Conservation (phyloP, 768 basidiomycete species). For the Austroboletus eburneus region DNA sequence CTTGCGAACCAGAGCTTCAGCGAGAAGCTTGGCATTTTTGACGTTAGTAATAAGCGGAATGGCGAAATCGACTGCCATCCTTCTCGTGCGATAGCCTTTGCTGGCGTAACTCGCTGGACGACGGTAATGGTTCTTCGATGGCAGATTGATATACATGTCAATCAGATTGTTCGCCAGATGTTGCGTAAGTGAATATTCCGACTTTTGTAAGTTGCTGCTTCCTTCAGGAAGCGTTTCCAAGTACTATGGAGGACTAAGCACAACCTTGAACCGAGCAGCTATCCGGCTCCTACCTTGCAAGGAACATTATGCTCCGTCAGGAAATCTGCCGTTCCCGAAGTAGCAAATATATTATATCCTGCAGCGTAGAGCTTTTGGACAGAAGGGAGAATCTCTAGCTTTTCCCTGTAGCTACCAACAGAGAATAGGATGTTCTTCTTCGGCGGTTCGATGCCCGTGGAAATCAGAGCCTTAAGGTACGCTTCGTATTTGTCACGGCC, state of each 20-base stretch:
- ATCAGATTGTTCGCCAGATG: slow-evolving; percentile 96
- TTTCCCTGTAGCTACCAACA: slow-evolving; percentile 95
- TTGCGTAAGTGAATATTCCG: slow-evolving; percentile 95
- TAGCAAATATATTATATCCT: slow-evolving; percentile 96
- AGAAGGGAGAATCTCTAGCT: slow-evolving; percentile 90
- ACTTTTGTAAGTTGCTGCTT: slow-evolving; percentile 78
- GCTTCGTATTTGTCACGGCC: slow-evolving; percentile 98
- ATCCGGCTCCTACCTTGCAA: slow-evolving; percentile 65
- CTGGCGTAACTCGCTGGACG: slow-evolving; percentile 96
- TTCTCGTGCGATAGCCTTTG: slow-evolving; percentile 93
- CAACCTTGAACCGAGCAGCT: neutral
- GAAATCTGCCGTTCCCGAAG: slow-evolving; percentile 96
- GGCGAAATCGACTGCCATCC: slow-evolving; percentile 99
- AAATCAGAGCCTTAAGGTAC: slow-evolving; percentile 94
- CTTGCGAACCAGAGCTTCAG: slow-evolving; percentile 87
- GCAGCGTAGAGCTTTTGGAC: slow-evolving; percentile 92
- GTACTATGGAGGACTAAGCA: slow-evolving; percentile 48
- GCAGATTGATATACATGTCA: slow-evolving; percentile 99
- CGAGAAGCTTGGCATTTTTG: slow-evolving; percentile 95
- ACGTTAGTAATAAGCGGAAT: slow-evolving; percentile 97
- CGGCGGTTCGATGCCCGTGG: slow-evolving; percentile 90
- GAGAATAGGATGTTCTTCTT: slow-evolving; percentile 98
- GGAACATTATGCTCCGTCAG: slow-evolving; percentile 94
- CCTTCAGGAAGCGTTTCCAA: slow-evolving; percentile 82
- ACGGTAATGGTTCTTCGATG: slow-evolving; percentile 95